Evolutionary conservation across 2,329 filamentous ascomycete genomes (phyloP), one percentile per base, ranked within the genome.

Genomic region (Penicillium polonicum): DNA sequence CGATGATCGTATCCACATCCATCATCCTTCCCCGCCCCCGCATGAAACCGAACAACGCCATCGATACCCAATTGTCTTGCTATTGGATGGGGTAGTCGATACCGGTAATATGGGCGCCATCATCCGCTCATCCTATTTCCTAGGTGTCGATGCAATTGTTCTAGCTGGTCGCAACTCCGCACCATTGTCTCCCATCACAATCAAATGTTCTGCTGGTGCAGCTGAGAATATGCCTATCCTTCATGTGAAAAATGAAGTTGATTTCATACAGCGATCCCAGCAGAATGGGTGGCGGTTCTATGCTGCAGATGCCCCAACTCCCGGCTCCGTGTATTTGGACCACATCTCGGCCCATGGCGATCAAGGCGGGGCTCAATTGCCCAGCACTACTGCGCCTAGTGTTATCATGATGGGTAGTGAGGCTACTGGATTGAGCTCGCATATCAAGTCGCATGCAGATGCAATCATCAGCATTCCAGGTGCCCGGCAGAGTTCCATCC

Each of bases 51-150:
- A 61, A 29, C 55, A 52, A 53, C 49, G 17, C n/a, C 38, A 59
- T 36, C 65, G 68, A 55, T 79, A 72, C 55, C 78, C 78, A 0
- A 72, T 80, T 27, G 68, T 74, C 35, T 62, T 80, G 19, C 71
- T 82, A 42, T 72, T 79, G 10, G 75, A 79, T 52, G 74, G 74
- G n/a, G 69, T 82, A 56, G 77, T 91, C 10, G 93, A 99, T 69
- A 89, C 92, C 0, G 92, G 91, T 27, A 99, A 99, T 70, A 79
- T 97, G 0, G 94, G 94, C 42, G 91, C 88, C 23, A 93, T 97
- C 59, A 82, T 97, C 43, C 89, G 94, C 36, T 91, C 91, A 6
- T 91, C 92, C 2, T 89, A 91, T 68, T 97, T 94, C 73, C 84
- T 97, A n/a, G 93, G 93, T 23, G 88, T 91, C 6, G 90, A 92